phyloP scores from a whole-genome alignment of 2,329 filamentous ascomycete species.

The Talaromyces sp. region DNA sequence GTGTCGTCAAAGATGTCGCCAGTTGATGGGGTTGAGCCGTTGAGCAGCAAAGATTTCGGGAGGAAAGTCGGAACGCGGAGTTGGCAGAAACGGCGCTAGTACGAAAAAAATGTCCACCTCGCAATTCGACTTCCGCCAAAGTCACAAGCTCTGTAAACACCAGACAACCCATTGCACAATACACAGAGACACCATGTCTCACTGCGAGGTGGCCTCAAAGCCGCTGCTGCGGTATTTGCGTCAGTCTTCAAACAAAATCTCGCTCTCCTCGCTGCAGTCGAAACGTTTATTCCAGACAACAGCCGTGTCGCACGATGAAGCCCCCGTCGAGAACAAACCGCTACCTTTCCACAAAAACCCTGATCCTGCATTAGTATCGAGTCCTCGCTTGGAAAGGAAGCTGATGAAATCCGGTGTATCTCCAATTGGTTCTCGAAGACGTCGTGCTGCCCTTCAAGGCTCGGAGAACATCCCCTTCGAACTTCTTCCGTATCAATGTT shows the following conservation, averaged over 20 bases:
- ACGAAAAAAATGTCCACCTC: slow-evolving; percentile 38
- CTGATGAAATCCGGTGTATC: slow-evolving; percentile 67
- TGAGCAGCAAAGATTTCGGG: slow-evolving; percentile 7
- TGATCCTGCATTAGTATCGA: slow-evolving; percentile 68
- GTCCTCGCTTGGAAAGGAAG: slow-evolving; percentile 62
- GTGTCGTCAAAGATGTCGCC: neutral
- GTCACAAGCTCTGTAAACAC: neutral
- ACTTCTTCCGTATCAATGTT: slow-evolving; percentile 93
- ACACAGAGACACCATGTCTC: slow-evolving; percentile 32
- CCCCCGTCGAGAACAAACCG: slow-evolving; percentile 46
- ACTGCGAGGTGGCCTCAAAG: slow-evolving; percentile 45
- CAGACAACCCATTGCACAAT: neutral
- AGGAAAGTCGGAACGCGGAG: slow-evolving; percentile 31
- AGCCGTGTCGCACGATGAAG: slow-evolving; percentile 43
- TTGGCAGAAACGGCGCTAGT: slow-evolving; percentile 31
- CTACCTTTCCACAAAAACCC: slow-evolving; percentile 45
- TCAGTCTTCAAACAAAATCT: slow-evolving; percentile 35
- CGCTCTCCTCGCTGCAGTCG: slow-evolving; percentile 36
- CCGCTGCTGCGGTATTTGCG: slow-evolving; percentile 45
- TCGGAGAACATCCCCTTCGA: slow-evolving; percentile 76
- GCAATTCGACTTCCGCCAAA: slow-evolving; percentile 16
- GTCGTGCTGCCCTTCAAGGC: slow-evolving; percentile 69
- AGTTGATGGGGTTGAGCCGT: neutral
- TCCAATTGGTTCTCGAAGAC: slow-evolving; percentile 80
- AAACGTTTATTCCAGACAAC: slow-evolving; percentile 53